These are phyloP conservation scores for Basidiobolus heterosporus DNA, from an alignment of 371 early-diverging fungal genomes.

Conservation along the genomic window DNA sequence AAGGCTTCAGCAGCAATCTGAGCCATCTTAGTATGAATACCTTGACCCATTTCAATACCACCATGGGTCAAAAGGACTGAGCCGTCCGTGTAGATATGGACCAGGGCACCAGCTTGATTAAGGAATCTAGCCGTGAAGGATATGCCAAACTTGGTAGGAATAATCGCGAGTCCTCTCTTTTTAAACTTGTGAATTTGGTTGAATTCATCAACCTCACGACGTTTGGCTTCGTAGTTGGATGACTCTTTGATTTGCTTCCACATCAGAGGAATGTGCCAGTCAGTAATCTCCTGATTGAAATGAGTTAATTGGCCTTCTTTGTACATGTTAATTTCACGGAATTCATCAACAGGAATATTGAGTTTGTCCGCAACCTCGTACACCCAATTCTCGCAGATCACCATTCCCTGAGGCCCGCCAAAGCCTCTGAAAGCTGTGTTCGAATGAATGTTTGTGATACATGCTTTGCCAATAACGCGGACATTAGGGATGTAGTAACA, in stretches of 20 bases:
- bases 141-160: conserved; percentile 62
- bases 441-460: conserved; percentile 55
- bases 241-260: conserved; percentile 33
- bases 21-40: conserved; percentile 63
- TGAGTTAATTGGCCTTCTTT: conserved; percentile 43
- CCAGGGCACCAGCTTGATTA: conserved; percentile 63
- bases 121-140: conserved; percentile 40
- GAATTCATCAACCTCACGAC: conserved; percentile 29
- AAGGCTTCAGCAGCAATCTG: conserved; percentile 54
- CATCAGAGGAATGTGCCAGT: conserved; percentile 46
- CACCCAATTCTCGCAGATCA: conserved; percentile 50
- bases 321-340: conserved; percentile 46
- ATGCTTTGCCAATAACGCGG: conserved; percentile 34
- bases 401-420: conserved; percentile 63
- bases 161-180: conserved; percentile 48
- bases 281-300: conserved; percentile 34
- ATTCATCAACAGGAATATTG: conserved; percentile 24
- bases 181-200: conserved; percentile 39
- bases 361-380: conserved; percentile 45
- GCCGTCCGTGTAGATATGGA: conserved; percentile 67
- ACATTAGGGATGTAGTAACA: conserved; percentile 47
- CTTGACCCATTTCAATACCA: conserved; percentile 76
- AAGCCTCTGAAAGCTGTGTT: conserved; percentile 68
- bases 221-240: conserved; percentile 21
- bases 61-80: conserved; percentile 57